A percentile compares a stretch with the other conserved stretches of the same genome.
Evolutionary conservation across 805 yeast genomes (phyloP).

Genomic region (Candida railenensis): DNA sequence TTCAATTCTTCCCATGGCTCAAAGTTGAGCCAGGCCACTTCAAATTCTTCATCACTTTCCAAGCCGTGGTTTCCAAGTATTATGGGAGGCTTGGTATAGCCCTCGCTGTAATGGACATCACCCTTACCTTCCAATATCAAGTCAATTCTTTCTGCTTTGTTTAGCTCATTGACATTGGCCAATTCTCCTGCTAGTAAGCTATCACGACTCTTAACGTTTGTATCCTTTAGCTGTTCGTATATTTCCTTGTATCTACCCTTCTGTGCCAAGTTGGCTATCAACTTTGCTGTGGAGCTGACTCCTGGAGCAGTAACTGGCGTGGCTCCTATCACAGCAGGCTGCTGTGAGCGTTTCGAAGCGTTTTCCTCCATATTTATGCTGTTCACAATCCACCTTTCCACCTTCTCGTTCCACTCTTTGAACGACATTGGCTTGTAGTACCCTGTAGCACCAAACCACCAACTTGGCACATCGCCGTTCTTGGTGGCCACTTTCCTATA

Average conservation of each 20-base stretch:
- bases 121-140: conserved; percentile 32
- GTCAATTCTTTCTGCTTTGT: conserved; percentile 36
- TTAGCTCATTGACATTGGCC: conserved; percentile 31
- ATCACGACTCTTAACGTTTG: conserved; percentile 19
- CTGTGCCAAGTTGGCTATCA: conserved; percentile 12
- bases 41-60: conserved; percentile 42
- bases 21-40: conserved; percentile 41
- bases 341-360: conserved; percentile 7
- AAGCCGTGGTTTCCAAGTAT: conserved; percentile 34
- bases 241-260: conserved; percentile 30
- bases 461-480: conserved; percentile 47
- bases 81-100: conserved; percentile 35
- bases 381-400: conserved; percentile 15
- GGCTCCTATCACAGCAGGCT: conserved; percentile 8
- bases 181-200: conserved; percentile 25
- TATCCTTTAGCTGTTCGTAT: conserved; percentile 22
- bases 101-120: conserved; percentile 20
- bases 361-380: conserved; percentile 15
- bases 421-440: conserved; percentile 52
- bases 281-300: background rate
- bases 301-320: background rate
- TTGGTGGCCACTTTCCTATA: conserved; percentile 52
- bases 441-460: conserved; percentile 69
- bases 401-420: conserved; percentile 32
- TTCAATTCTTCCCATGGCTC: conserved; percentile 48